phyloP scores from a whole-genome alignment of 129 eudicot species.

The Saposhnikovia divaricata region DNA sequence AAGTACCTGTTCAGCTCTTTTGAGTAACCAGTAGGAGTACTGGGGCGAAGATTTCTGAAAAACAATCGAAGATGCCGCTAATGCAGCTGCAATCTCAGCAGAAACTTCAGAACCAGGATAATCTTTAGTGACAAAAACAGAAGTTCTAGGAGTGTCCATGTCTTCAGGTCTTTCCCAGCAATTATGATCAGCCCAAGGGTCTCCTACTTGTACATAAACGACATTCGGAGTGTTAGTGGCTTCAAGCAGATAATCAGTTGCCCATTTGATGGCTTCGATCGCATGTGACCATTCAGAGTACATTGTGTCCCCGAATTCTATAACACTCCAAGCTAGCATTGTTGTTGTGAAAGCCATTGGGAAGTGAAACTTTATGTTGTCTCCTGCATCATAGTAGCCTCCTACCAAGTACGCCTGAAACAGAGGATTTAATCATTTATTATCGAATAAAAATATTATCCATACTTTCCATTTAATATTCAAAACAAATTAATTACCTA shows the following conservation, averaged over 20 bases:
- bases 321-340: conserved; percentile 26
- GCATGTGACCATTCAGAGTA: conserved; percentile 6
- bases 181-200: conserved; percentile 23
- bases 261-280: conserved; percentile 26
- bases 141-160: conserved; percentile 30
- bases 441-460: neutral
- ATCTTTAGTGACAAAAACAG: conserved; percentile 9
- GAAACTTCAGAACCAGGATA: conserved; percentile 33
- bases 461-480: no score
- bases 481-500: no score
- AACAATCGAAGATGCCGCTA: conserved; percentile 26
- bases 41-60: neutral
- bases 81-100: conserved; percentile 32
- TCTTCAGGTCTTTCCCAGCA: conserved; percentile 39
- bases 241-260: conserved; percentile 27
- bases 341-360: conserved; percentile 38
- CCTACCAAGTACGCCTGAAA: conserved; percentile 25
- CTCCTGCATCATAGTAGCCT: conserved; percentile 36
- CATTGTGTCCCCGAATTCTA: conserved; percentile 25
- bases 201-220: conserved; percentile 29
- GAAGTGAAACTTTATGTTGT: conserved; percentile 29
- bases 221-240: conserved; percentile 13
- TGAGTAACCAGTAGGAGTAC: conserved; percentile 16
- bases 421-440: neutral
- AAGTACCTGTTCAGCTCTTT: conserved; percentile 21